phyloP scores from a whole-genome alignment of 345 rosid genomes.

The Eucalyptus sp. region DNA sequence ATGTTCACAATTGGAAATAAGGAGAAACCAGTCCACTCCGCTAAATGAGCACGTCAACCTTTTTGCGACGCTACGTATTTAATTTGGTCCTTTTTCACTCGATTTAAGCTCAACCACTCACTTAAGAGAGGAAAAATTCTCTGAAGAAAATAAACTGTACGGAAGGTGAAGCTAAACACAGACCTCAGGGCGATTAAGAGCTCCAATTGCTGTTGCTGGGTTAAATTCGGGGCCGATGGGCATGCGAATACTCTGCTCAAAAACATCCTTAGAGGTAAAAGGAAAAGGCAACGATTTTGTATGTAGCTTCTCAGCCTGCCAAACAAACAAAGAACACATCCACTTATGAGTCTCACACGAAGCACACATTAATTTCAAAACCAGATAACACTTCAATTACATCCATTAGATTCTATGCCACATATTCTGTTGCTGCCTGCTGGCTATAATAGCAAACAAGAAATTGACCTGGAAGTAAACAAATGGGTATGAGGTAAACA shows the following conservation, averaged over 20 bases:
- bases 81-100: not conserved
- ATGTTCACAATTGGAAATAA: not conserved
- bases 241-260: conserved; percentile 80
- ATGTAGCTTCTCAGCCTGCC: conserved; percentile 73
- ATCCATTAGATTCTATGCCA: not conserved
- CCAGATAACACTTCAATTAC: not conserved
- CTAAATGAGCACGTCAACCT: not conserved
- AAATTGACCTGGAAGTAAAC: not conserved
- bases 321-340: not conserved
- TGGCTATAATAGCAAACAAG: not conserved
- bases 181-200: conserved; percentile 75
- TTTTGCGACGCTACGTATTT: not conserved
- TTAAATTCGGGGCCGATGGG: conserved; percentile 91
- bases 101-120: not conserved
- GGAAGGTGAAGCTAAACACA: not conserved
- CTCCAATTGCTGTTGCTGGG: conserved; percentile 59
- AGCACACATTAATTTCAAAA: not conserved
- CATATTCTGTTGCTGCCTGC: not conserved
- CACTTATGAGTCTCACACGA: not conserved
- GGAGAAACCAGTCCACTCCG: not conserved
- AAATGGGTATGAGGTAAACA: not conserved
- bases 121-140: not conserved
- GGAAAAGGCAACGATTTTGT: conserved; percentile 73
- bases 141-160: not conserved
- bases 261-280: conserved; percentile 63